phyloP scores from a whole-genome alignment of 2,329 filamentous ascomycete genomes.

The Fusarium camptoceras region DNA sequence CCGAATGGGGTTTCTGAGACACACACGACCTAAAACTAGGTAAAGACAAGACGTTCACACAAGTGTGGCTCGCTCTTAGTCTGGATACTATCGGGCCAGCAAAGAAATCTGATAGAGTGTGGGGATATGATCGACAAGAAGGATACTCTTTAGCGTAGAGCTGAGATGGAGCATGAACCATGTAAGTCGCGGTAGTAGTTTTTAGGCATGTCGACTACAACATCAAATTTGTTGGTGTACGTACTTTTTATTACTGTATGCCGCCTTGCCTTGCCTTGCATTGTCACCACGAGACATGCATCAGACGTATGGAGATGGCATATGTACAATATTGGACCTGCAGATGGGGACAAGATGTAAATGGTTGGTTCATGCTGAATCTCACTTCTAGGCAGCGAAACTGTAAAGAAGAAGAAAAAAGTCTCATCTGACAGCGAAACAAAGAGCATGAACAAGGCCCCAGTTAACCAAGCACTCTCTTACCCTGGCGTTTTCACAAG shows the following conservation, averaged over 20 bases:
- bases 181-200: slow-evolving; percentile 16
- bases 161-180: slow-evolving; percentile 7
- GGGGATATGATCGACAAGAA: slow-evolving; percentile 31
- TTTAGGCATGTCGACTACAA: slow-evolving; percentile 18
- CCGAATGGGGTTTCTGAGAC: not conserved
- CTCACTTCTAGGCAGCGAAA: not conserved
- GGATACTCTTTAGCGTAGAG: slow-evolving; percentile 24
- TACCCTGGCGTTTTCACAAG: not conserved
- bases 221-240: not conserved
- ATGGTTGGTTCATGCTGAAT: slow-evolving; percentile 8
- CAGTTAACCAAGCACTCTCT: not conserved
- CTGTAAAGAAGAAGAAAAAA: not conserved
- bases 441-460: not conserved
- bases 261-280: not conserved
- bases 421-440: not conserved
- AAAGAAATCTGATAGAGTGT: slow-evolving; percentile 14
- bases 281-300: slow-evolving; percentile 26
- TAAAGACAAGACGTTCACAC: slow-evolving; percentile 21
- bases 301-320: slow-evolving; percentile 11
- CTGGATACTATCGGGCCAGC: slow-evolving; percentile 8
- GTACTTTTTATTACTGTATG: not conserved
- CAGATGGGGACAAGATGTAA: not conserved
- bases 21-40: not conserved
- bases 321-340: slow-evolving; percentile 2
- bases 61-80: not conserved